phyloP scores from a whole-genome alignment of 2,329 filamentous ascomycete species.

The Tolypocladium tundrense region DNA sequence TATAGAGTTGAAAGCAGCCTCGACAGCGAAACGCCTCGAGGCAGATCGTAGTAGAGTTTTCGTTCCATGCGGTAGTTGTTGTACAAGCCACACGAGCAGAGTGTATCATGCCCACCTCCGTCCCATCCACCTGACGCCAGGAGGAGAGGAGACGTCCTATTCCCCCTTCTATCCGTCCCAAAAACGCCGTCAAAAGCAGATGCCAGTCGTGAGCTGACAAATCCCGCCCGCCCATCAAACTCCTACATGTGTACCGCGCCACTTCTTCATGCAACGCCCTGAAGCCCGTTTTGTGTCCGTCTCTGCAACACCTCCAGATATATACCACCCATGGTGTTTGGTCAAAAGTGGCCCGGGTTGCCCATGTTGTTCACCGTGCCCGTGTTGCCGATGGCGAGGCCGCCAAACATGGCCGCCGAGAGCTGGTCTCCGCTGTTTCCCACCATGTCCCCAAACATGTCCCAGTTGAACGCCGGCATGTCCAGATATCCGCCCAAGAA shows the following conservation, averaged over 20 bases:
- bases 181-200: not conserved
- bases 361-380: conserved; percentile 1
- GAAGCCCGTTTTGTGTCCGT: not conserved
- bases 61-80: not conserved
- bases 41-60: not conserved
- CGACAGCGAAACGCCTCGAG: not conserved
- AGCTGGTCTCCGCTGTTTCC: conserved; percentile 16
- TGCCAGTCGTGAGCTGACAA: not conserved
- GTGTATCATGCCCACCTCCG: not conserved
- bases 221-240: not conserved
- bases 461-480: conserved; percentile 32
- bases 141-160: not conserved
- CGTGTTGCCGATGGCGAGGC: conserved; percentile 11
- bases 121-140: not conserved
- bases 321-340: not conserved
- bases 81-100: not conserved
- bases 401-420: conserved; percentile 19
- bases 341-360: conserved; percentile 3
- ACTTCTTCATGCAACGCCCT: not conserved
- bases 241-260: not conserved
- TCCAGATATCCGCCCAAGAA: conserved; percentile 35
- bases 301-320: not conserved
- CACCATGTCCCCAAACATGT: conserved; percentile 29
- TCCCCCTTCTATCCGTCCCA: not conserved
- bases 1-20: not conserved